These are phyloP conservation scores for Fusarium succisae DNA, from an alignment of 2,329 filamentous ascomycete species.

Conservation along the genomic window DNA sequence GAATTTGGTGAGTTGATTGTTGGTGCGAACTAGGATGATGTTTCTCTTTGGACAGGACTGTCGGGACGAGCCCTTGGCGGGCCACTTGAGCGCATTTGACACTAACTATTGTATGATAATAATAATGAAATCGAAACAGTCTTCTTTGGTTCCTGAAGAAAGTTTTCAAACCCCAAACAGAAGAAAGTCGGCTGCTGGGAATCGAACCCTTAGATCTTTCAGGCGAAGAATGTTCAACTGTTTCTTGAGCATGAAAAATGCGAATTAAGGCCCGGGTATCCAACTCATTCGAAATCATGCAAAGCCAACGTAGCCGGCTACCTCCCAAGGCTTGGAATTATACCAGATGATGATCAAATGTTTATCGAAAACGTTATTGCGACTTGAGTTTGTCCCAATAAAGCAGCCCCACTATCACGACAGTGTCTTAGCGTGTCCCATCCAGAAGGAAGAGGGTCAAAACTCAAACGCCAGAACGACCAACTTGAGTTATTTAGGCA, in stretches of 20 bases:
- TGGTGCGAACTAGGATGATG: not conserved
- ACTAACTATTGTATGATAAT: not conserved
- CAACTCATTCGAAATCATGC: not conserved
- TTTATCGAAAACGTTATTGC: not conserved
- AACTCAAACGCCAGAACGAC: not conserved
- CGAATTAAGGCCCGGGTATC: not conserved
- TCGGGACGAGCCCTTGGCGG: not conserved
- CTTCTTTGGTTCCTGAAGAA: not conserved
- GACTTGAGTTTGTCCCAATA: not conserved
- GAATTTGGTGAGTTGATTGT: conserved; percentile 1
- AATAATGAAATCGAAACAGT: not conserved
- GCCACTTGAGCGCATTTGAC: too few species aligned
- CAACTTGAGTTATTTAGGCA: not conserved
- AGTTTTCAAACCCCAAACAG: not conserved
- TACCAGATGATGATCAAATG: conserved; percentile 29
- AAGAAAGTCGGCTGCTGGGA: not conserved
- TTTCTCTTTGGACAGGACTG: not conserved
- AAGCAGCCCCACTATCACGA: not conserved
- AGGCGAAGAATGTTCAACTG: too few species aligned
- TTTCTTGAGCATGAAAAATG: not conserved
- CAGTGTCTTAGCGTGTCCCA: not conserved
- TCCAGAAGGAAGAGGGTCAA: not conserved
- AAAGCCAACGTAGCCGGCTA: not conserved
- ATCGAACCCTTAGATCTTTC: not conserved
- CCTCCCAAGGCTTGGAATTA: conserved; percentile 39